Conservation (phyloP, 306 rosid species). For the Fragaria nilgerrensis region DNA sequence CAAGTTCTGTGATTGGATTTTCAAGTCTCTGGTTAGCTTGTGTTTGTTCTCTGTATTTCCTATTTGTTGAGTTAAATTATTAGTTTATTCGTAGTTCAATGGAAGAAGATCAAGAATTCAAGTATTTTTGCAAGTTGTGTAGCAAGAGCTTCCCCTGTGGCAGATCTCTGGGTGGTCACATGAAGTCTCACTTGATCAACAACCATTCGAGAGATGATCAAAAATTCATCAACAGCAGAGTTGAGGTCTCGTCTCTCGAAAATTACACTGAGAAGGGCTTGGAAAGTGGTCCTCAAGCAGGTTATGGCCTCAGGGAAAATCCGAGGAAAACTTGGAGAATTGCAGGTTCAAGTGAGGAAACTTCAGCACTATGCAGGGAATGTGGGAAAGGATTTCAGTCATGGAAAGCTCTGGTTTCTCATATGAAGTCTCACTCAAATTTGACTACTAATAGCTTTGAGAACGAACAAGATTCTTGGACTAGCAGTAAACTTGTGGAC, state of each 20-base stretch:
- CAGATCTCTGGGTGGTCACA: conserved; percentile 93
- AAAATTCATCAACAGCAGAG: conserved; percentile 23
- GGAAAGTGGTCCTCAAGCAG: conserved; percentile 38
- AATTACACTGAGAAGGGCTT: conserved; percentile 30
- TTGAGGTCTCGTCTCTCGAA: conserved; percentile 30
- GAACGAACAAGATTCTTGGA: conserved; percentile 74
- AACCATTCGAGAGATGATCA: conserved; percentile 36
- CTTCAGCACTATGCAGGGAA: conserved; percentile 62
- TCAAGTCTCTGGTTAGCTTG: conserved; percentile 18
- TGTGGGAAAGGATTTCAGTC: conserved; percentile 75
- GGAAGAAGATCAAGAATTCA: conserved; percentile 51
- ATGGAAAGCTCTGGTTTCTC: conserved; percentile 89
- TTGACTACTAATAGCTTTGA: conserved; percentile 28
- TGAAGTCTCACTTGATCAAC: conserved; percentile 79
- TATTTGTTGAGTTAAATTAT: conserved; percentile 2
- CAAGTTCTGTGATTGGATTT: conserved; percentile 31
- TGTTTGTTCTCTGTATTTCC: conserved; percentile 22
- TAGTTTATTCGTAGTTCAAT: conserved; percentile 22
- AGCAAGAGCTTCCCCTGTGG: conserved; percentile 76
- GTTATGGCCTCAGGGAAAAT: conserved; percentile 75
- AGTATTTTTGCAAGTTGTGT: conserved; percentile 82
- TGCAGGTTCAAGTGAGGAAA: conserved; percentile 47
- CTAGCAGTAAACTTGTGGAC: conserved; percentile 39
- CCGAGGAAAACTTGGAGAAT: conserved; percentile 74
- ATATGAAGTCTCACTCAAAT: conserved; percentile 78